A percentile compares a stretch with the other conserved stretches of the same genome.
Conservation (phyloP, 805 yeast genomes). For the Torulaspora indica region DNA sequence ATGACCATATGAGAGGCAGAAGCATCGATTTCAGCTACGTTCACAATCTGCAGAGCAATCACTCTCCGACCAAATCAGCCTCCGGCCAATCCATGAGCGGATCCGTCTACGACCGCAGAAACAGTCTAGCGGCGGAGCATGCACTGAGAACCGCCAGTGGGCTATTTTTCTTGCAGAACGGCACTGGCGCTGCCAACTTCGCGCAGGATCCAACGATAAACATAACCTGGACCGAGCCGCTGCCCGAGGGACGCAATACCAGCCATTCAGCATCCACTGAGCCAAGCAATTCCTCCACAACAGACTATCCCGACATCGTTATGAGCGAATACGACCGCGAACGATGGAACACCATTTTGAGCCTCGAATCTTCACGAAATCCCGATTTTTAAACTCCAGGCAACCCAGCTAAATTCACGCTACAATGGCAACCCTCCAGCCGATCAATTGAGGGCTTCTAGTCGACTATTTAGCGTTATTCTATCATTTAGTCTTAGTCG, state of each 20-base stretch:
- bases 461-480: background rate
- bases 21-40: constrained; percentile 34
- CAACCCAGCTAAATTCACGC: too few species aligned
- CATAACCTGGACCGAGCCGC: constrained; percentile 7
- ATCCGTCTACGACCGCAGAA: constrained; percentile 14
- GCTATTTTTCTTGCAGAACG: constrained; percentile 13
- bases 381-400: background rate
- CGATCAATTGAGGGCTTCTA: constrained; percentile 4
- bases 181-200: constrained; percentile 9
- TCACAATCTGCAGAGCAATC: constrained; percentile 29
- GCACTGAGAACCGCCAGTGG: constrained; percentile 16
- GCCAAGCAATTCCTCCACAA: constrained; percentile 13
- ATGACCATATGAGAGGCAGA: constrained; percentile 24
- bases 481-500: background rate
- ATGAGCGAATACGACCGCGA: constrained; percentile 37
- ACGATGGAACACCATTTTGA: constrained; percentile 30
- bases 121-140: constrained; percentile 17
- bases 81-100: constrained; percentile 16
- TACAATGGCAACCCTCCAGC: too few species aligned
- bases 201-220: constrained; percentile 4
- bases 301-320: constrained; percentile 26
- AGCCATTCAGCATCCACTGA: constrained; percentile 7
- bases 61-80: constrained; percentile 34
- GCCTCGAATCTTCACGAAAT: constrained; percentile 5
- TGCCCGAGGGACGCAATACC: constrained; percentile 3